Evolutionary conservation across 2,329 filamentous ascomycete genomes (phyloP), one percentile per base, ranked within the genome.

Genomic region (Xylogone sp.): DNA sequence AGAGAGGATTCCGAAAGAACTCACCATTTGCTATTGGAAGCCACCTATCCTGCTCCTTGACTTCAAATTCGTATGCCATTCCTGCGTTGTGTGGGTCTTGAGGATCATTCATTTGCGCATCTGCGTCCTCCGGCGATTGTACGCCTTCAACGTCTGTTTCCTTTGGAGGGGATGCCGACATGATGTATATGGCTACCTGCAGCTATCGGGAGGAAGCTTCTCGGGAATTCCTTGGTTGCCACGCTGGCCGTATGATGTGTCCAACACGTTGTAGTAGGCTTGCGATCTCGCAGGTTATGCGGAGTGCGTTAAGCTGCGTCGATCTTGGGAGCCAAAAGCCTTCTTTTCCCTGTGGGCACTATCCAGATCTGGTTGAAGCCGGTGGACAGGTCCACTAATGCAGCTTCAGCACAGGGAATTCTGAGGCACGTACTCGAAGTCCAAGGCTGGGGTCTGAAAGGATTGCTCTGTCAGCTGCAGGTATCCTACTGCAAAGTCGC

Each of bases 11-110:
- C 48, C 55, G 59, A 59, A 64, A 61, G 74, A 16, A 94, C 94
- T 83, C 83, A 99, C 94, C 94, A 91, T 99, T 99, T 77, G 94
- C 94, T 83, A 99, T 99, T 71, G 94, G 94, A 71, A 99, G 83
- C 94, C 94, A 99, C 81, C 94, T 82, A 76, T 99, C 94, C 76
- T 99, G 94, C 76, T 99, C 94, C 81, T 97, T 97, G 74, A 97
- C 93, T 76, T 97, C 93, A 71, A 97, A 96, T 77, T 97, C 93
- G 74, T 90, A 90, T 73, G 78, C 84, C 73, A 87, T 80, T 71
- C 82, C 86, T 72, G 81, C 81, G 71, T 80, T 79, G 77, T 90
- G 87, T 84, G 83, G 81, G 76, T 89, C 86, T 73, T 86, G 82
- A 75, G 81, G 77, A 72, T 91, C 88, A 77, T 95, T 91, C 89